Base-by-base conservation (phyloP, 257 asterid genomes). In the Lantana camara region DNA sequence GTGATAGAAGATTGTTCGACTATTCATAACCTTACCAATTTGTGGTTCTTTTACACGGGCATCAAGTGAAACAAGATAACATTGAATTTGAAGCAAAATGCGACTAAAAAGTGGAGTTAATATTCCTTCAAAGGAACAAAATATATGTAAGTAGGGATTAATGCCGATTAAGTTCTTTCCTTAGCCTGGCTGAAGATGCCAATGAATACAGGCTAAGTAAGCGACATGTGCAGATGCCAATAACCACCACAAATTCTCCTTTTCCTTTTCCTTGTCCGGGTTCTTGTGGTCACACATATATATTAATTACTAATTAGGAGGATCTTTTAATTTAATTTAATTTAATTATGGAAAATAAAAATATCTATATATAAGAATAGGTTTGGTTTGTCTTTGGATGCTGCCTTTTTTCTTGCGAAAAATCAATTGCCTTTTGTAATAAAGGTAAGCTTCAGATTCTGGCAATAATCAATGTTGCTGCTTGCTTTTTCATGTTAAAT, bases 121-220 rank as follows among this genome's bases (percentile, higher is more conserved):
- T n/a, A 67, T 75, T 71, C 78, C 22, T n/a, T 19, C 15, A 9
- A 60, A 20, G 63, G 69, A 79, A 69, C 54, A 69, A 65, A 66
- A 4, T 51, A 68, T 56, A 59, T 48, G n/a, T 66, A 49, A 55
- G 46, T 57, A 56, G 68, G 73, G 61, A 66, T 54, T 53, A 35
- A 37, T 51, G 41, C 46, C 60, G 37, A 54, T 75, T 66, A 71
- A 60, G 71, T 75, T 75, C 77, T 66, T 75, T 75, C 41, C 80
- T 75, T 75, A 47, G 77, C 57, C 55, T 55, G 49, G 71, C 69
- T 51, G 63, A 75, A 69, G 73, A 72, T 72, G 76, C 76, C 73
- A 57, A 29, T 74, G 63, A 65, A 69, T 74, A 74, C 64, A 61
- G 53, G 10, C 58, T 30, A 76, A 16, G 61, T 37, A 57, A 35